These are phyloP conservation scores for Diplodia intermedia DNA, from an alignment of 2,329 filamentous ascomycete species.

Conservation along the genomic window DNA sequence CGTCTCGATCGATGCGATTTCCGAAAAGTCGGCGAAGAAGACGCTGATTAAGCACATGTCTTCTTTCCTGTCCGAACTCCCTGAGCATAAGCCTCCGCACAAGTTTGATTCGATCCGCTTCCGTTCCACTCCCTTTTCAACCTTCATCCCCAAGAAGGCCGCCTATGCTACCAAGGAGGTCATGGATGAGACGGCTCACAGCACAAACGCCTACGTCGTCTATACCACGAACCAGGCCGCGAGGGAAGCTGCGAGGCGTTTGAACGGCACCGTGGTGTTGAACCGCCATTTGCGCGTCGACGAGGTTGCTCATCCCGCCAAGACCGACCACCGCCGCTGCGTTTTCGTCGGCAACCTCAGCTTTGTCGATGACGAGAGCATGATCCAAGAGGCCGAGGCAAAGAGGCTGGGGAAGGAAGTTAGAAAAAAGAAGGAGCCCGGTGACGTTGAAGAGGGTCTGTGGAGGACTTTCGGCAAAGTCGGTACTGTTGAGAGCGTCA, in stretches of 20 bases:
- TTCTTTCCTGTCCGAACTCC: slow-evolving; percentile 69
- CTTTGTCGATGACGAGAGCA: slow-evolving; percentile 90
- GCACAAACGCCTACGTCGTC: slow-evolving; percentile 92
- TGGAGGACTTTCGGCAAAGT: slow-evolving; percentile 81
- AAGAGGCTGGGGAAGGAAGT: slow-evolving; percentile 74
- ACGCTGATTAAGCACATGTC: slow-evolving; percentile 76
- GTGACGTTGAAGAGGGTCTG: slow-evolving; percentile 90
- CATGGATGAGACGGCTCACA: slow-evolving; percentile 89
- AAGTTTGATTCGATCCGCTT: slow-evolving; percentile 92
- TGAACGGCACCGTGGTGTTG: slow-evolving; percentile 86
- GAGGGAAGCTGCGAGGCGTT: slow-evolving; percentile 73
- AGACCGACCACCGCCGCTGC: slow-evolving; percentile 84
- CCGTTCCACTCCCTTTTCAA: slow-evolving; percentile 86
- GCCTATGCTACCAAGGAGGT: slow-evolving; percentile 89
- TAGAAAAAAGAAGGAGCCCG: slow-evolving; percentile 71
- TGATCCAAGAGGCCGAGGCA: slow-evolving; percentile 66
- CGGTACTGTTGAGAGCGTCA: slow-evolving; percentile 89
- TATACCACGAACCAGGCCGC: slow-evolving; percentile 79
- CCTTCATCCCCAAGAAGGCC: slow-evolving; percentile 87
- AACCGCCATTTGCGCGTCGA: slow-evolving; percentile 91
- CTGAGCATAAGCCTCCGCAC: slow-evolving; percentile 60
- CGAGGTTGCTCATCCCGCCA: slow-evolving; percentile 84
- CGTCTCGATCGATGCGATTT: slow-evolving; percentile 82
- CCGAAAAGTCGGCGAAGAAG: slow-evolving; percentile 81
- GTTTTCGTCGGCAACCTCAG: slow-evolving; percentile 96